A percentile compares a stretch with the other conserved stretches of the same genome.
These are phyloP conservation scores for Pisolithus tinctorius DNA, from an alignment of 768 basidiomycete species.

Conservation along the genomic window DNA sequence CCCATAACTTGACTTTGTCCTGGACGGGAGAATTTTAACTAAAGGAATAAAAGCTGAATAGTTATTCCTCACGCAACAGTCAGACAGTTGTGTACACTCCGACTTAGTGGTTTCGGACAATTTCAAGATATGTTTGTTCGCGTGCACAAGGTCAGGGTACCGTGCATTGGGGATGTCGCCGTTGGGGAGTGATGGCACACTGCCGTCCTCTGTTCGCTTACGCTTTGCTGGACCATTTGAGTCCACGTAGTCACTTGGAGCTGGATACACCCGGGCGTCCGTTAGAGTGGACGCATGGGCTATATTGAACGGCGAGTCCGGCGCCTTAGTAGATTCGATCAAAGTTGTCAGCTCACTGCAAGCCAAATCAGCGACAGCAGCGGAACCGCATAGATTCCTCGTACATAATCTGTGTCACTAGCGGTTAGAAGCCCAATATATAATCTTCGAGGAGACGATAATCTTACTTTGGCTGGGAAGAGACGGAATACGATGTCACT, in stretches of 20 bases:
- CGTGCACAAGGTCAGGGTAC: constrained; percentile 42
- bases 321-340: constrained; percentile 39
- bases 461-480: constrained; percentile 62
- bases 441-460: neutral
- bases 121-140: constrained; percentile 46
- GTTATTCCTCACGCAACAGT: constrained; percentile 40
- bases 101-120: constrained; percentile 53
- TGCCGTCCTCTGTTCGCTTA: constrained; percentile 38
- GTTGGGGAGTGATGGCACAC: constrained; percentile 5
- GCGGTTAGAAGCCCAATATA: constrained; percentile 2
- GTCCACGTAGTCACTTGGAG: constrained; percentile 28
- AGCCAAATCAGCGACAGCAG: constrained; percentile 1
- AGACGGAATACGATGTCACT: constrained; percentile 56
- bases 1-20: constrained; percentile 80
- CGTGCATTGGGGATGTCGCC: constrained; percentile 39
- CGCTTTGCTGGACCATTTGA: constrained; percentile 48
- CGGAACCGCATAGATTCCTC: constrained; percentile 1
- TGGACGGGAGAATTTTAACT: constrained; percentile 20
- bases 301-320: constrained; percentile 50
- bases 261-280: constrained; percentile 55
- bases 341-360: constrained; percentile 57
- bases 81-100: constrained; percentile 58
- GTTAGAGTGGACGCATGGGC: constrained; percentile 40
- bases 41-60: neutral
- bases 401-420: constrained; percentile 45